These are phyloP conservation scores for Fusarium sp. DNA, from an alignment of 2,329 filamentous ascomycete genomes.

Conservation along the genomic window DNA sequence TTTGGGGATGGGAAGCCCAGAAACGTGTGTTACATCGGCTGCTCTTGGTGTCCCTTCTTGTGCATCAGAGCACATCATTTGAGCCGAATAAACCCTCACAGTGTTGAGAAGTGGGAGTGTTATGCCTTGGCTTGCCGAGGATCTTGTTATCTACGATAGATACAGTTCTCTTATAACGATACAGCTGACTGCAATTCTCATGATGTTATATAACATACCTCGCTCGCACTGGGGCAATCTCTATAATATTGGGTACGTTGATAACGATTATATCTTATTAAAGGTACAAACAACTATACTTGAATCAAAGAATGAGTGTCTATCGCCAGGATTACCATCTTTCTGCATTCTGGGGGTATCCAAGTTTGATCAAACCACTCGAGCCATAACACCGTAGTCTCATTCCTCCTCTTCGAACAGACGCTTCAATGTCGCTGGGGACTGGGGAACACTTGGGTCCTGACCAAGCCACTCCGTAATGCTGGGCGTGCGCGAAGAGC, in stretches of 20 bases:
- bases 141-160: not conserved
- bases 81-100: slow-evolving; percentile 1
- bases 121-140: slow-evolving; percentile 9
- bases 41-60: not conserved
- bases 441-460: not conserved
- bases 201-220: not conserved
- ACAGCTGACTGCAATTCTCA: not conserved
- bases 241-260: not conserved
- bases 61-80: not conserved
- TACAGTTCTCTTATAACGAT: not conserved
- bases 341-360: not conserved
- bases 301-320: not conserved
- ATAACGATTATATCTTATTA: not conserved
- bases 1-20: not conserved
- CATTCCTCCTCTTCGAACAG: slow-evolving; percentile 6
- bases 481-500: not conserved
- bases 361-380: not conserved
- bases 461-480: slow-evolving; percentile 4
- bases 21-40: not conserved
- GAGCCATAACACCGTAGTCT: not conserved
- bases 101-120: not conserved
- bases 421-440: slow-evolving; percentile 5
- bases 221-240: not conserved
- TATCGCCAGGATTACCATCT: not conserved
- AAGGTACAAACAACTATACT: not conserved